A percentile compares a stretch with the other conserved stretches of the same genome.
Conservation (phyloP, 1,284 basidiomycete genomes). For the Volvariella volvacea region DNA sequence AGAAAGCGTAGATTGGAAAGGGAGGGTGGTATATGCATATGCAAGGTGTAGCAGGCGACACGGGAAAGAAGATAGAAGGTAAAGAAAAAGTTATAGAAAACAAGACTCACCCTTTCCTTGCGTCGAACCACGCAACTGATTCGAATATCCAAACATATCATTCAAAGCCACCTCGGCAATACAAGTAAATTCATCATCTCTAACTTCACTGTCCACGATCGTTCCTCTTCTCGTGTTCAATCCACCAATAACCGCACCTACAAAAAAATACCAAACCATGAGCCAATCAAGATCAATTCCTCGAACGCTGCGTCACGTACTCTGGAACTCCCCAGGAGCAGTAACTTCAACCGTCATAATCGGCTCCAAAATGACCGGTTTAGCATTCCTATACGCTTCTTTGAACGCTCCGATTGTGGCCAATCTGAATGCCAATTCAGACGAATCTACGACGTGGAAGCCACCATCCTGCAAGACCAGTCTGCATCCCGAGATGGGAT, state of each 20-base stretch:
- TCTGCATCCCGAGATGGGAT: constrained; percentile 81
- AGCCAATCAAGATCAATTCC: constrained; percentile 2
- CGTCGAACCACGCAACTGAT: constrained; percentile 86
- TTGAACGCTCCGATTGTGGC: constrained; percentile 91
- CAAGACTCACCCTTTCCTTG: constrained; percentile 78
- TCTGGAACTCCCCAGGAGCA: constrained; percentile 96
- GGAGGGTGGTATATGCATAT: too few relatives aligned
- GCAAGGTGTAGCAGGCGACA: too few relatives aligned
- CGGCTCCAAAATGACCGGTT: constrained; percentile 87
- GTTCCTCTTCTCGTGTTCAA: constrained; percentile 92
- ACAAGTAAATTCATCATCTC: constrained; percentile 95
- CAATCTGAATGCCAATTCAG: constrained; percentile 92
- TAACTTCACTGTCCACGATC: constrained; percentile 93
- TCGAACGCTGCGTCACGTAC: constrained; percentile 31
- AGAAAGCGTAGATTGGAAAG: too few relatives aligned
- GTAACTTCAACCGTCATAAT: constrained; percentile 99
- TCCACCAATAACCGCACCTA: constrained; percentile 86
- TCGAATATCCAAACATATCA: constrained; percentile 99
- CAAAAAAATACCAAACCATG: background rate
- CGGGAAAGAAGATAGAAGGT: too few relatives aligned
- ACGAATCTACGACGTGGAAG: constrained; percentile 95
- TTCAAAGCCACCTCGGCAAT: constrained; percentile 91
- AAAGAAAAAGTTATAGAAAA: too few relatives aligned
- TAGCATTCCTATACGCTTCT: constrained; percentile 78
- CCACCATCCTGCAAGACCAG: constrained; percentile 92